Conservation (phyloP, 345 rosid species). For the Nasturtium officinale region DNA sequence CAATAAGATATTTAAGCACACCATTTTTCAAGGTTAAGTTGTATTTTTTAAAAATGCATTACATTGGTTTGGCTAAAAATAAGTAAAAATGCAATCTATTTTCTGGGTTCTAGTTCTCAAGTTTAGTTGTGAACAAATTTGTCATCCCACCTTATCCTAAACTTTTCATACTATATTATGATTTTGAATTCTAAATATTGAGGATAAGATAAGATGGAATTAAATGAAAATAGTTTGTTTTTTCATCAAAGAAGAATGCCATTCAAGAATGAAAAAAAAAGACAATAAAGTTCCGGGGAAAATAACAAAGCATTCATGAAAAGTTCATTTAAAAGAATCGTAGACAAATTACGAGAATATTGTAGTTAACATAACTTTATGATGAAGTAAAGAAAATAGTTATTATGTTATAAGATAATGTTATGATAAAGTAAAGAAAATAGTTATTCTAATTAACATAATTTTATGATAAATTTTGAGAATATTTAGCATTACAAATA, state of each 20-base stretch:
- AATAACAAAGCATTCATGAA: background rate
- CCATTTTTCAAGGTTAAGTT: background rate
- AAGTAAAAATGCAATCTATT: background rate
- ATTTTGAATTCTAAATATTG: background rate
- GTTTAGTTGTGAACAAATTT: background rate
- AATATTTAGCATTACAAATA: too few species aligned
- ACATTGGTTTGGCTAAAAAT: background rate
- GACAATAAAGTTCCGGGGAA: background rate
- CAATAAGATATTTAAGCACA: background rate
- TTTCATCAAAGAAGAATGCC: background rate
- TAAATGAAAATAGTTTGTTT: background rate
- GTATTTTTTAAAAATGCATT: background rate
- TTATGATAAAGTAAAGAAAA: too few species aligned
- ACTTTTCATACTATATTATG: background rate
- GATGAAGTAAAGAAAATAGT: too few species aligned
- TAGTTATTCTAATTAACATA: too few species aligned
- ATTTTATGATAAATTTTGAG: too few species aligned
- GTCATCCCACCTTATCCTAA: background rate
- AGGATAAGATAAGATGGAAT: background rate
- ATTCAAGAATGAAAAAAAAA: background rate
- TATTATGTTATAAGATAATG: too few species aligned
- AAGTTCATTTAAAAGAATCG: background rate
- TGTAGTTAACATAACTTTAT: too few species aligned
- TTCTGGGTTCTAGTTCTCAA: background rate
- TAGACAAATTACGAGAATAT: background rate